Percentiles rank a stretch among this genome's conserved stretches.
These are phyloP conservation scores for Gossypioides kirkii DNA, from an alignment of 345 rosid species.

Conservation along the genomic window DNA sequence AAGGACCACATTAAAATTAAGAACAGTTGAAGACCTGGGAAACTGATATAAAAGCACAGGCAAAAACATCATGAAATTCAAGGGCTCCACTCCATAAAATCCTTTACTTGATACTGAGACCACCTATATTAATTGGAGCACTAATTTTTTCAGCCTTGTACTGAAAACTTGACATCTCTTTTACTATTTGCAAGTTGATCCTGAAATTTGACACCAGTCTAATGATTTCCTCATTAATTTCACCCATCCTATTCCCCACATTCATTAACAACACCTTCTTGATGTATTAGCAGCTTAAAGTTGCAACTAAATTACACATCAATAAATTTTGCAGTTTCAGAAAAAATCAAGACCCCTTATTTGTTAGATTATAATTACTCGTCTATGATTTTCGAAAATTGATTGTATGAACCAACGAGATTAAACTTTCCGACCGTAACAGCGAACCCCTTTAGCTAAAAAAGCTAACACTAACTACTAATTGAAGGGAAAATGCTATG, in stretches of 20 bases:
- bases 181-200: constrained; percentile 14
- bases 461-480: no score
- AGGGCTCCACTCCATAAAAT: constrained; percentile 4
- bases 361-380: background rate
- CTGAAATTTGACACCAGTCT: constrained; percentile 10
- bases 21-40: background rate
- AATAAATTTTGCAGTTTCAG: background rate
- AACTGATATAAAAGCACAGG: background rate
- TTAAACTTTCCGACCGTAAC: no score
- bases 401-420: no score
- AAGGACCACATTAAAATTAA: background rate
- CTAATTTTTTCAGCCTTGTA: constrained; percentile 8
- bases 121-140: constrained; percentile 15
- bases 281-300: background rate
- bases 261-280: background rate
- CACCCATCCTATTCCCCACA: background rate
- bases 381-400: no score
- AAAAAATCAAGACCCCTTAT: background rate
- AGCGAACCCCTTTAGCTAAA: no score
- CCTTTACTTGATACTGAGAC: background rate
- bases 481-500: background rate
- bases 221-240: constrained; percentile 2
- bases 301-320: background rate
- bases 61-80: background rate
- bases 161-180: constrained; percentile 17